Evolutionary conservation across 2,329 filamentous ascomycete genomes (phyloP).

Genomic region (Raffaelea deltoideospora): DNA sequence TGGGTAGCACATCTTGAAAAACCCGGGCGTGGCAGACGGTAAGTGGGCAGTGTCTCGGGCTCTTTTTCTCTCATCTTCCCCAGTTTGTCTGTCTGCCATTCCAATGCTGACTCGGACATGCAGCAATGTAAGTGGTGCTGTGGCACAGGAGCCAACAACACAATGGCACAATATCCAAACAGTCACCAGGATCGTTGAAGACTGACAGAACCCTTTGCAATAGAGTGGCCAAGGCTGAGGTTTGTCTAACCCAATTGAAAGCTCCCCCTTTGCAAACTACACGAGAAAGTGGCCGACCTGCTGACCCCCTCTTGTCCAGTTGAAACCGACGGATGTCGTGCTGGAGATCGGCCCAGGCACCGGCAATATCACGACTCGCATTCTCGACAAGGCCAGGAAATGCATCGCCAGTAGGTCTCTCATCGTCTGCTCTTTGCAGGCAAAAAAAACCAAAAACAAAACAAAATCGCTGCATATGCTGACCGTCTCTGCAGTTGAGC

Average conservation of each 20-base stretch:
- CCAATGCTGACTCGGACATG: not conserved
- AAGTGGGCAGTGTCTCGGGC: not conserved
- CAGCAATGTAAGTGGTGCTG: conserved; percentile 10
- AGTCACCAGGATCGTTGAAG: no score
- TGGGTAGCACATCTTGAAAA: conserved; percentile 62
- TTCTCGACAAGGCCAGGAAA: conserved; percentile 75
- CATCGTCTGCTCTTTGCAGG: no score
- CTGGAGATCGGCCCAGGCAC: conserved; percentile 86
- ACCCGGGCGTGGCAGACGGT: conserved; percentile 14
- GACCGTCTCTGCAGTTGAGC: conserved; percentile 47
- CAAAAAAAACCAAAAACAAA: no score
- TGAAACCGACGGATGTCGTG: conserved; percentile 83
- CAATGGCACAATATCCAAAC: not conserved
- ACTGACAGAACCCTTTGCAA: not conserved
- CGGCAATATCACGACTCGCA: conserved; percentile 73
- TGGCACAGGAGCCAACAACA: no score
- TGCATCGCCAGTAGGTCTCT: conserved; percentile 38
- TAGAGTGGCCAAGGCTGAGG: conserved; percentile 10
- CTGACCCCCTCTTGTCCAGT: conserved; percentile 44
- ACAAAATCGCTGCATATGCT: not conserved
- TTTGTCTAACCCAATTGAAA: no score
- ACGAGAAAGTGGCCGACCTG: no score
- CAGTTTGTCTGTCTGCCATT: not conserved
- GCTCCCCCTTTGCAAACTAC: no score
- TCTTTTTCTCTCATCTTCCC: not conserved